These are phyloP conservation scores for Puccinia polysora DNA, from an alignment of 1,284 basidiomycete genomes.

Conservation along the genomic window DNA sequence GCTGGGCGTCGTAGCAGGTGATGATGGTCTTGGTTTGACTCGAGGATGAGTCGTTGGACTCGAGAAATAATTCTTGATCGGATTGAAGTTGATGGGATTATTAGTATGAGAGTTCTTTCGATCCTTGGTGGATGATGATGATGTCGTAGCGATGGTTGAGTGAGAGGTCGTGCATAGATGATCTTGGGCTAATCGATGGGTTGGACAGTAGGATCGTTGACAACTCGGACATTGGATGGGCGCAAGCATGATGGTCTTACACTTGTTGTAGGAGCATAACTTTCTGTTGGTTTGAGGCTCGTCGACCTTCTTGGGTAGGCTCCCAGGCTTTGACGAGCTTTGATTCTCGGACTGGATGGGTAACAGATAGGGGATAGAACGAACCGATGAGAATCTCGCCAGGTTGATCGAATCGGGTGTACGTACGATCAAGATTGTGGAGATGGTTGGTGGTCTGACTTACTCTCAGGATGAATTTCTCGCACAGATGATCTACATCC, in stretches of 20 bases:
- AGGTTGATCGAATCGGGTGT: background rate
- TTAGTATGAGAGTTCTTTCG: background rate
- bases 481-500: conserved; percentile 10
- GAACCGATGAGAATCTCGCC: background rate
- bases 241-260: conserved; percentile 30
- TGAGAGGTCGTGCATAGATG: conserved; percentile 23
- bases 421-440: background rate
- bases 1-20: background rate
- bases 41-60: background rate
- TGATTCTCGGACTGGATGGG: too few relatives aligned
- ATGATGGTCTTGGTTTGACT: background rate
- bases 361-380: too few relatives aligned
- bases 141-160: conserved; percentile 8
- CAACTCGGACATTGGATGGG: conserved; percentile 35
- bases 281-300: background rate
- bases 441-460: background rate
- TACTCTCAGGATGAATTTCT: conserved; percentile 21
- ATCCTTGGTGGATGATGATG: background rate
- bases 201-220: conserved; percentile 27
- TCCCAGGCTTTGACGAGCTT: too few relatives aligned
- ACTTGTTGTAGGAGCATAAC: conserved; percentile 23
- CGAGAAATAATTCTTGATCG: conserved; percentile 1
- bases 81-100: background rate
- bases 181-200: conserved; percentile 35
- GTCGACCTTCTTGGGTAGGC: too few relatives aligned